Conservation (phyloP, 805 yeast genomes). For the Yarrowia yakushimensis region DNA sequence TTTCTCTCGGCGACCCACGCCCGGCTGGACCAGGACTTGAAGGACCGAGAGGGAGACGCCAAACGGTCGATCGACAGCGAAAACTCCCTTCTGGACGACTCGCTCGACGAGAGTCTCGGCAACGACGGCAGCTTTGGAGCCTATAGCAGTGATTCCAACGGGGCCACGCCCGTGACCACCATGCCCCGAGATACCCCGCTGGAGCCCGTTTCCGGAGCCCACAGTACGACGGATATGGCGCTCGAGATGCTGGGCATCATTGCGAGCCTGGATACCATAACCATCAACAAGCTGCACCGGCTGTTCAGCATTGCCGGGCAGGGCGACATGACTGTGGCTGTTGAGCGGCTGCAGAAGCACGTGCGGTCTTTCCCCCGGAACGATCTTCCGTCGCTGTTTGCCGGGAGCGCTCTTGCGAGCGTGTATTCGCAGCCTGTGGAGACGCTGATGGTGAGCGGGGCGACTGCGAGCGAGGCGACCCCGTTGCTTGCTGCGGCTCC, state of each 20-base stretch:
- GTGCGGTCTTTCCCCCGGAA: neutral
- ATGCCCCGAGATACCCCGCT: neutral
- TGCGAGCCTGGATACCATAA: conserved; percentile 6
- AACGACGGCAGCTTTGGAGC: neutral
- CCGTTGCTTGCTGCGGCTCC: neutral
- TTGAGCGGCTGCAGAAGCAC: neutral
- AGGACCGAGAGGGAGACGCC: neutral
- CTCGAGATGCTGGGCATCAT: conserved; percentile 14
- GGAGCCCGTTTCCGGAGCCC: neutral
- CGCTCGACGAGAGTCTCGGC: neutral
- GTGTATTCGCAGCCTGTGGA: neutral
- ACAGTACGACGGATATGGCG: neutral
- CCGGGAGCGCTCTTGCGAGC: neutral
- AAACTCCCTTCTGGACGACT: neutral
- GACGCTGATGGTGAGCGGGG: neutral
- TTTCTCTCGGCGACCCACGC: neutral
- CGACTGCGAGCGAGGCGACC: neutral
- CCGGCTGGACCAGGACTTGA: neutral
- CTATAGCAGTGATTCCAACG: neutral
- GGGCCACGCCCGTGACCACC: neutral
- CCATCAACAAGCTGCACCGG: conserved; percentile 4
- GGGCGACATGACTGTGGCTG: neutral
- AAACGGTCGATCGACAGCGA: neutral
- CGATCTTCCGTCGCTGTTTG: neutral
- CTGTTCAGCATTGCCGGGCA: conserved; percentile 9